Evolutionary conservation across 306 rosid species (phyloP).

Genomic region (Pyrus betulifolia): DNA sequence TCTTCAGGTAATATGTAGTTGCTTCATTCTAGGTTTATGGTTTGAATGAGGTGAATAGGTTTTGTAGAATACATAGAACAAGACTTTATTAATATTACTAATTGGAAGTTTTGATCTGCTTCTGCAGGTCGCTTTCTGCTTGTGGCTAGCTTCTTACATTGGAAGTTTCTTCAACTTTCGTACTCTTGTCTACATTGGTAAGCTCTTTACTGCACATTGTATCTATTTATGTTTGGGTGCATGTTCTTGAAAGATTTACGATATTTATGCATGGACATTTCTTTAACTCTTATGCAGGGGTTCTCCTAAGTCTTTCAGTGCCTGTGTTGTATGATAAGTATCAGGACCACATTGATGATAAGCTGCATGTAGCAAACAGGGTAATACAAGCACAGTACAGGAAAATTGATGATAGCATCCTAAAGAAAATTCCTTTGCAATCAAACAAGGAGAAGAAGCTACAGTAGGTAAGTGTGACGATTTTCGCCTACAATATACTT

Average conservation of each 20-base stretch:
- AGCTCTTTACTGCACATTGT: conserved; percentile 20
- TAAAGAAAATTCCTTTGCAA: conserved; percentile 55
- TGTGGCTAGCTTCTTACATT: conserved; percentile 53
- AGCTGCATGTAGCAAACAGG: conserved; percentile 40
- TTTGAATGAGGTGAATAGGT: background rate
- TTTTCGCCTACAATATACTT: background rate
- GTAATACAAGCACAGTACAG: conserved; percentile 38
- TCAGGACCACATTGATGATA: conserved; percentile 61
- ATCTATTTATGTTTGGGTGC: background rate
- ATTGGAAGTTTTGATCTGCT: background rate
- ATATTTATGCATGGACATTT: background rate
- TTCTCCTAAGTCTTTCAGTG: conserved; percentile 73
- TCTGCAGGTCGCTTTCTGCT: conserved; percentile 57
- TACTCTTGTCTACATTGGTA: conserved; percentile 64
- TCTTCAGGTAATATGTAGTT: conserved; percentile 42
- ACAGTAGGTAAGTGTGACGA: conserved; percentile 48
- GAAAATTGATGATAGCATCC: conserved; percentile 44
- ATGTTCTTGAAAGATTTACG: background rate
- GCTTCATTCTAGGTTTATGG: background rate
- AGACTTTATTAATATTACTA: background rate
- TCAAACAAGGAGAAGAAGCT: conserved; percentile 74
- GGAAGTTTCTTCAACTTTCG: conserved; percentile 72
- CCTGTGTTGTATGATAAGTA: conserved; percentile 84
- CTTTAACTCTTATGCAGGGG: conserved; percentile 37
- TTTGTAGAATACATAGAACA: background rate